phyloP scores from a whole-genome alignment of 2,329 filamentous ascomycete species.

The Pseudogymnoascus sp. region DNA sequence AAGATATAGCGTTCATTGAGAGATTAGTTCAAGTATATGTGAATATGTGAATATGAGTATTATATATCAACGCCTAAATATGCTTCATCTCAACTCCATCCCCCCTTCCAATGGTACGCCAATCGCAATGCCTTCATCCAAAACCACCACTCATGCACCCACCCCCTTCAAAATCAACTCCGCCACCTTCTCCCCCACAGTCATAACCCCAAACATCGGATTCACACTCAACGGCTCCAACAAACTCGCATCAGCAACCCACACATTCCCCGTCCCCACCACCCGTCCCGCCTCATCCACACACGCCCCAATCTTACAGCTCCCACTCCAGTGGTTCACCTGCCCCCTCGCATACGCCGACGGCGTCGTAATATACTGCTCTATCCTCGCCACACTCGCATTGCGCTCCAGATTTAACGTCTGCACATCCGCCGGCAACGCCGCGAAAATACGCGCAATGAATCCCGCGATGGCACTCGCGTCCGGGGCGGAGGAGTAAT shows the following conservation, averaged over 20 bases:
- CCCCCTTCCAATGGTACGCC: background rate
- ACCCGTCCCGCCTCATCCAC: constrained; percentile 42
- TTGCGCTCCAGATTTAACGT: constrained; percentile 41
- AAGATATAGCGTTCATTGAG: background rate
- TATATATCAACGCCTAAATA: background rate
- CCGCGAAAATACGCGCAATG: constrained; percentile 43
- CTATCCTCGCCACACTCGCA: constrained; percentile 41
- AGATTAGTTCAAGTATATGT: background rate
- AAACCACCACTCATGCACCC: background rate
- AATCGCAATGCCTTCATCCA: background rate
- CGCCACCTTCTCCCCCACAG: constrained; percentile 43
- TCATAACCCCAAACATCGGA: constrained; percentile 48
- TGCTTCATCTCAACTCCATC: background rate
- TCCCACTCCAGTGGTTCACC: constrained; percentile 48
- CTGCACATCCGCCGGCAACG: constrained; percentile 35
- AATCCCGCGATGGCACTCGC: constrained; percentile 42
- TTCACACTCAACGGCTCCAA: constrained; percentile 45
- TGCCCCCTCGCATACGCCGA: constrained; percentile 42
- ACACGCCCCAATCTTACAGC: constrained; percentile 43
- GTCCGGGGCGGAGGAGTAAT: constrained; percentile 42
- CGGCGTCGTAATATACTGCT: constrained; percentile 41
- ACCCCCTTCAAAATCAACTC: constrained; percentile 37
- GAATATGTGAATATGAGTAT: background rate
- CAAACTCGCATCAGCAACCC: constrained; percentile 46
- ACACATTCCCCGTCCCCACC: constrained; percentile 42